A percentile compares a stretch with the other conserved stretches of the same genome.
Conservation (phyloP, 2,329 filamentous ascomycete species). For the Penicillium sp. region DNA sequence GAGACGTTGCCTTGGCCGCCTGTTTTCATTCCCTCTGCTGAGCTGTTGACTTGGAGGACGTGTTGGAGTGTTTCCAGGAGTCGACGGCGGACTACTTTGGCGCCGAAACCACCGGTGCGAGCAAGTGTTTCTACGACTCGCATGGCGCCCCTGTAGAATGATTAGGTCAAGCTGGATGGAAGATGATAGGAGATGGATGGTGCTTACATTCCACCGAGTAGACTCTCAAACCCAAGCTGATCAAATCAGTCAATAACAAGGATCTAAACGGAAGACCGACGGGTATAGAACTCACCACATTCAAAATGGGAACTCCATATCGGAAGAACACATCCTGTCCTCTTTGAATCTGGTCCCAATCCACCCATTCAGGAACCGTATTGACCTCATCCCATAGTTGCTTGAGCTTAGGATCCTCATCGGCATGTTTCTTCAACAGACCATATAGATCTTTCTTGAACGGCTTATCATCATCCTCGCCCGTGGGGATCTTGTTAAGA, state of each 20-base stretch:
- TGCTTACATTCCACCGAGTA: slow-evolving; percentile 38
- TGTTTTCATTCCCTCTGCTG: slow-evolving; percentile 69
- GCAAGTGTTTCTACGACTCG: slow-evolving; percentile 76
- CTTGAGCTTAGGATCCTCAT: slow-evolving; percentile 61
- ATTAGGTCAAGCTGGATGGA: slow-evolving; percentile 8
- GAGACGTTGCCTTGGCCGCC: slow-evolving; percentile 70
- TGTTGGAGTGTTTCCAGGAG: slow-evolving; percentile 77
- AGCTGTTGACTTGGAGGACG: slow-evolving; percentile 72
- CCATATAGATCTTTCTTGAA: slow-evolving; percentile 66
- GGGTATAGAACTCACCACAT: slow-evolving; percentile 47
- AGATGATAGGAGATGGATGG: no score
- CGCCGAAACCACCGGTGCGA: slow-evolving; percentile 75
- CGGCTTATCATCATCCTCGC: slow-evolving; percentile 25
- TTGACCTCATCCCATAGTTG: slow-evolving; percentile 71
- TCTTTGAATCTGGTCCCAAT: slow-evolving; percentile 75
- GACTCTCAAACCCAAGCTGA: slow-evolving; percentile 41
- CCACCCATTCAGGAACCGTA: slow-evolving; percentile 74
- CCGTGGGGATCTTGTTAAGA: slow-evolving; percentile 64
- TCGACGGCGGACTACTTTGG: slow-evolving; percentile 69
- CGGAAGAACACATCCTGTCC: slow-evolving; percentile 80
- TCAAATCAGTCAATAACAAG: not conserved
- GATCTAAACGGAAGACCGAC: not conserved
- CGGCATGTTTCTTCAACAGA: slow-evolving; percentile 64
- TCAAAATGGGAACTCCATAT: slow-evolving; percentile 71
- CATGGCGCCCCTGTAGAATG: slow-evolving; percentile 62